Base-by-base conservation (phyloP, 2,329 filamentous ascomycete species). In the Blumeriella jaapii region DNA sequence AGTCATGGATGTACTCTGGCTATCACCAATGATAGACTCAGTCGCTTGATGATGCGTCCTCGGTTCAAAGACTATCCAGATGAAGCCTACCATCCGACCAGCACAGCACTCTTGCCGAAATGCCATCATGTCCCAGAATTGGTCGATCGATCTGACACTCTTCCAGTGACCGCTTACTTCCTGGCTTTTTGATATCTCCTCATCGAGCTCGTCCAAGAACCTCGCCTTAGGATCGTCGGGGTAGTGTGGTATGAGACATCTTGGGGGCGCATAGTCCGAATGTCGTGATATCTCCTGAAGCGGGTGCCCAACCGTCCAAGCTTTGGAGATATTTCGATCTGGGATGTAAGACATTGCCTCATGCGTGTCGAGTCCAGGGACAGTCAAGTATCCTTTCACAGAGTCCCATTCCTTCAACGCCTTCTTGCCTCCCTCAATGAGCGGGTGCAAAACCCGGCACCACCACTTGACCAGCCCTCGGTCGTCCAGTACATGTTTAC, bases 81-180 rank as follows among this genome's bases (percentile, higher is more conserved):
- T 68, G 48, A 98, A 98, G 0, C 93, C 93, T 0, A 94, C 93
- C 53, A 94, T 68, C 12, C 87, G 71, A 0, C 91, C 93, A 20
- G 86, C 84, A 1, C 87, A 94, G 54, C 91, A 98, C 55, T 98
- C 91, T 56, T 96, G 91, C 38, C 91, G 70, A 54, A 83, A 96
- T 0, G 87, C 80, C 89, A 98, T 96, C 70, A 93, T 82, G 43
- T 98, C 91, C 91, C 91, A 98, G 53, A 98, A 98, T 48, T 87
- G 78, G n/a, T 87, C 82, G 25, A 98, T 62, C 0, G 76, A 82
- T 54, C 71, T 78, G 15, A 95, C 77, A 40, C 81, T 86, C 55
- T 77, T 82, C 91, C 91, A 98, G 38, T 73, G 68, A 0, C 82
- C 82, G 3, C 63, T 61, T 46, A 72, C 70, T 46, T 69, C 61